Conservation (phyloP, 1,284 basidiomycete genomes). For the Thecaphora frezii region DNA sequence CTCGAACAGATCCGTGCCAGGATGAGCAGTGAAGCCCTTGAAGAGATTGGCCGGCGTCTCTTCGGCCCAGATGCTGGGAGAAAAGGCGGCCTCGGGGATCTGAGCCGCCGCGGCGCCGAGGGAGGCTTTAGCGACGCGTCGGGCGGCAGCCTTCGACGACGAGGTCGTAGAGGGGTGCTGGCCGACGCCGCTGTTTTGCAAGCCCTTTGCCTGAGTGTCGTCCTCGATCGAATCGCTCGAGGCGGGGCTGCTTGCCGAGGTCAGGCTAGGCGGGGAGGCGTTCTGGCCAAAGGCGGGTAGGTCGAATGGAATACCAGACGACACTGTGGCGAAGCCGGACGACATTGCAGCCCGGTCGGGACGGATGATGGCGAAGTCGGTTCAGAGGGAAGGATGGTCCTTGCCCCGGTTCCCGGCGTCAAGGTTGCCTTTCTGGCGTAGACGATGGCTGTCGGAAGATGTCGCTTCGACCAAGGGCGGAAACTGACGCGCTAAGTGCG, state of each 20-base stretch:
- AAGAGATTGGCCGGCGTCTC: conserved; percentile 8
- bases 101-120: neutral
- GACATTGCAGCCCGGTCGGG: conserved; percentile 16
- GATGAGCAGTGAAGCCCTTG: too few relatives aligned
- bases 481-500: too few relatives aligned
- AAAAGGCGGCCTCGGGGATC: conserved; percentile 6
- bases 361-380: conserved; percentile 6
- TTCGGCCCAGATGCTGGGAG: conserved; percentile 30
- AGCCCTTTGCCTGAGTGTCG: conserved; percentile 5
- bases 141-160: neutral
- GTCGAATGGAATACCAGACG: conserved; percentile 6
- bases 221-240: conserved; percentile 36
- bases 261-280: conserved; percentile 30
- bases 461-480: too few relatives aligned
- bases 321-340: conserved; percentile 13
- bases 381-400: too few relatives aligned
- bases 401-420: too few relatives aligned
- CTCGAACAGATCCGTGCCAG: too few relatives aligned
- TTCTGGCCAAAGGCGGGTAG: conserved; percentile 6
- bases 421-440: too few relatives aligned
- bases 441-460: too few relatives aligned
- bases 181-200: neutral
- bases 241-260: conserved; percentile 26
- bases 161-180: neutral
- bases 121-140: neutral